Evolutionary conservation across 306 rosid species (phyloP), one percentile per base, ranked within the genome.

Genomic region (Begonia fuchsioides): DNA sequence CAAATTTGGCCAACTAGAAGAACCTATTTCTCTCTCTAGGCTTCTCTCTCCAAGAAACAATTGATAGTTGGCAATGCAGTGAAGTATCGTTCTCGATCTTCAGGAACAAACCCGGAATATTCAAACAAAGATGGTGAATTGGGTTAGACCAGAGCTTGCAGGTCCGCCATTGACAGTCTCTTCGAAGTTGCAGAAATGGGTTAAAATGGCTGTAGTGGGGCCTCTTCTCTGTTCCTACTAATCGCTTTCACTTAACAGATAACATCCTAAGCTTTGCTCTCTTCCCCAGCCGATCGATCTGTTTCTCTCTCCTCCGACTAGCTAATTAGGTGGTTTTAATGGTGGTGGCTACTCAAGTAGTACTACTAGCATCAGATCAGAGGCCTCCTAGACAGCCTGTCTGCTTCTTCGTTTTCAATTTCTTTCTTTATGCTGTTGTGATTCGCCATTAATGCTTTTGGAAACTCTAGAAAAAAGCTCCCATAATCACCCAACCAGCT

Each of bases 211-310:
- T 26, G 35, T 26, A 3, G 35, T 26, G 35, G 32, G 35, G 35
- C 35, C 35, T 26, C 35, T 26, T 26, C 35, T 26, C 8, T 66
- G 52, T 52, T 50, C 18, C 46, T 59, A 55, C 54, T 41, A 47
- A 58, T 61, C 62, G 70, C 86, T 76, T 67, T 78, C 77, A 26
- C 35, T 26, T 65, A n/a, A n/a, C n/a, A n/a, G n/a, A n/a, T n/a
- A n/a, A 63, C 45, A 15, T n/a, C n/a, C n/a, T n/a, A n/a, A n/a
- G n/a, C 3, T 38, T 45, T 13, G 52, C 50, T 38, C 18, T 46
- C 38, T 20, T 38, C 39, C 47, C 12, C 45, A 10, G 45, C 12
- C 14, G 12, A 15, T 2, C 52, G 40, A 20, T 39, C n/a, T 52
- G 13, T 9, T 6, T 26, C 35, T 26, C 66, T 17, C 47, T 43